Evolutionary conservation across 345 rosid species (phyloP).

Genomic region (Turritis glabra): DNA sequence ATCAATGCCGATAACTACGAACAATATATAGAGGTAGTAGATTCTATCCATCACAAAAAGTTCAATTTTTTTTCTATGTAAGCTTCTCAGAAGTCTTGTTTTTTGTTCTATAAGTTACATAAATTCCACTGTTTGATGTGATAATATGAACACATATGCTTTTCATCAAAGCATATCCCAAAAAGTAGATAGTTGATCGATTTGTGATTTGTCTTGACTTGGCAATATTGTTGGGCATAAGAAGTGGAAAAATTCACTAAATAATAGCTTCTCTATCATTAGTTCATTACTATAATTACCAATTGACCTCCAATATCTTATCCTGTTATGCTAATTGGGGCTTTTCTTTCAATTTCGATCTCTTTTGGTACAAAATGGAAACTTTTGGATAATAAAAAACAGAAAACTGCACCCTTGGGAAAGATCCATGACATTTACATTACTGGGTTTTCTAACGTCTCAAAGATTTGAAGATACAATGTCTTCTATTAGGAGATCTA

Average conservation of each 20-base stretch:
- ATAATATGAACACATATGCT: background rate
- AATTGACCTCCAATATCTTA: background rate
- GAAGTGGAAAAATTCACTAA: background rate
- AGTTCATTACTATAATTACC: background rate
- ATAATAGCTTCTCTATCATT: constrained; percentile 4
- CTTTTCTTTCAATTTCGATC: background rate
- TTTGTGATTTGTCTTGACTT: constrained; percentile 3
- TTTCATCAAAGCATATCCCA: constrained; percentile 9
- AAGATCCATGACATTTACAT: background rate
- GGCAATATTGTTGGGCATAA: background rate
- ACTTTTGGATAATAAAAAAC: background rate
- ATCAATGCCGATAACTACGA: background rate
- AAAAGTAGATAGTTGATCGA: background rate
- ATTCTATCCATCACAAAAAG: background rate
- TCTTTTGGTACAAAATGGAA: background rate
- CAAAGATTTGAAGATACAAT: background rate
- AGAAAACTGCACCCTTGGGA: background rate
- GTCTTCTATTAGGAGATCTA: background rate
- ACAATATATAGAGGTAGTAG: background rate
- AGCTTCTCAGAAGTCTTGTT: background rate
- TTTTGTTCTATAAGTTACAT: background rate
- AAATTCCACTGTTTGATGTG: background rate
- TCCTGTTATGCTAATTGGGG: background rate
- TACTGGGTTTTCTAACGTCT: background rate
- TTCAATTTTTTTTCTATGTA: background rate